Percentiles rank a stretch among this genome's conserved stretches.
phyloP scores from a whole-genome alignment of 148 eudicot species.

The Pharnaceum exiguum region DNA sequence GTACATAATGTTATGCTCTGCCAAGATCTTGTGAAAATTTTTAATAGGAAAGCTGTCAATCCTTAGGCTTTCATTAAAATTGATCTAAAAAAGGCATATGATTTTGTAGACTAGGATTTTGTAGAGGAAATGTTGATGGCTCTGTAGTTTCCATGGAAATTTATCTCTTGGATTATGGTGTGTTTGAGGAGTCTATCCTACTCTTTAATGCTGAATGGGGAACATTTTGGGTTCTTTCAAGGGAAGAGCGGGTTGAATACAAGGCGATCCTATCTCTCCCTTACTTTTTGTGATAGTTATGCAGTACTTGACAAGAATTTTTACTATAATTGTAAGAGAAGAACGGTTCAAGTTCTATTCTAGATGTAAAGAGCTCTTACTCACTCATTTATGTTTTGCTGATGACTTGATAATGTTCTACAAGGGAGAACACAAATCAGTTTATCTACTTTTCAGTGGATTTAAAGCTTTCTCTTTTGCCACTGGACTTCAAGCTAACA shows the following conservation, averaged over 20 bases:
- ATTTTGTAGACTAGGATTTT: too few relatives aligned
- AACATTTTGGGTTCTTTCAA: not conserved
- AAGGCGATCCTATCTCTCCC: not conserved
- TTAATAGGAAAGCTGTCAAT: too few relatives aligned
- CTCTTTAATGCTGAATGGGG: not conserved
- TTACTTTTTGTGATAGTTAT: not conserved
- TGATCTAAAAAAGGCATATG: too few relatives aligned
- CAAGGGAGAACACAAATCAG: not conserved
- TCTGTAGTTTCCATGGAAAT: not conserved
- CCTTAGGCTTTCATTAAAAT: too few relatives aligned
- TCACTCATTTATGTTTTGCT: not conserved
- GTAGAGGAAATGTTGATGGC: not conserved
- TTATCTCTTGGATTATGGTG: not conserved
- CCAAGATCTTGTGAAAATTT: too few relatives aligned
- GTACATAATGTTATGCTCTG: too few relatives aligned
- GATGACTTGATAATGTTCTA: not conserved
- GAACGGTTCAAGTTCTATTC: not conserved
- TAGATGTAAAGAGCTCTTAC: not conserved
- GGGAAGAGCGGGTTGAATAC: not conserved
- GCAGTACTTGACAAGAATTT: not conserved
- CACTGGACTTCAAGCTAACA: not conserved
- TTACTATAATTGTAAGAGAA: not conserved
- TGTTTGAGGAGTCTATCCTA: not conserved
- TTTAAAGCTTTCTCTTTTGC: not conserved
- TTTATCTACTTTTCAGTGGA: not conserved